Evolutionary conservation across 2,329 filamentous ascomycete genomes (phyloP).

Genomic region (Arthrobotrys megalospora): DNA sequence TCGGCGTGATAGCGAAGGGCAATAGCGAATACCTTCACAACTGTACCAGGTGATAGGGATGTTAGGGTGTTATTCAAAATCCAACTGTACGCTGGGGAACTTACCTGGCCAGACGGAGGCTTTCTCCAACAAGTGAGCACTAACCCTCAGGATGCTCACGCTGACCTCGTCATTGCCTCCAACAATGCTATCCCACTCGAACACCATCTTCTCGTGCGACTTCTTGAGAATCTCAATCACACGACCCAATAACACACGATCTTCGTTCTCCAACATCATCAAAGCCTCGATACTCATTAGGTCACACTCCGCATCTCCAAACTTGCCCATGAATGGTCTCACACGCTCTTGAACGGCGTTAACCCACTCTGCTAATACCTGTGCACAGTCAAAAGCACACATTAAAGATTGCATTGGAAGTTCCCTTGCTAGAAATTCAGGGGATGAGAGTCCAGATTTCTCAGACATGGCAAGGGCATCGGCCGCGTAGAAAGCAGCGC

Average conservation of each 20-base stretch:
- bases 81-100: slow-evolving; percentile 65
- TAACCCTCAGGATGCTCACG: slow-evolving; percentile 85
- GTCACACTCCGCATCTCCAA: slow-evolving; percentile 87
- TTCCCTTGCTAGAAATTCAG: slow-evolving; percentile 86
- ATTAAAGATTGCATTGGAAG: slow-evolving; percentile 90
- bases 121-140: slow-evolving; percentile 88
- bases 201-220: slow-evolving; percentile 82
- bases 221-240: slow-evolving; percentile 83
- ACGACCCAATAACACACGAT: slow-evolving; percentile 86
- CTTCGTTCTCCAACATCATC: slow-evolving; percentile 92
- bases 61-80: background rate
- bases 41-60: slow-evolving; percentile 6
- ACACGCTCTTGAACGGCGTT: slow-evolving; percentile 93
- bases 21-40: slow-evolving; percentile 59
- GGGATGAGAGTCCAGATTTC: slow-evolving; percentile 82
- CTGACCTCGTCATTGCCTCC: slow-evolving; percentile 78
- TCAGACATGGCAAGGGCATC: slow-evolving; percentile 92
- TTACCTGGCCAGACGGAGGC: slow-evolving; percentile 92
- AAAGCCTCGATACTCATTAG: slow-evolving; percentile 84
- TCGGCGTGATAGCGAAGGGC: slow-evolving; percentile 65
- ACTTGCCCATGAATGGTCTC: slow-evolving; percentile 87
- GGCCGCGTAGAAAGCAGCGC: slow-evolving; percentile 94
- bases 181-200: slow-evolving; percentile 63
- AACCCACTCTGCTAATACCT: slow-evolving; percentile 94
- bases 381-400: slow-evolving; percentile 93